Base-by-base conservation (phyloP, 306 rosid species). In the Coriaria nepalensis region DNA sequence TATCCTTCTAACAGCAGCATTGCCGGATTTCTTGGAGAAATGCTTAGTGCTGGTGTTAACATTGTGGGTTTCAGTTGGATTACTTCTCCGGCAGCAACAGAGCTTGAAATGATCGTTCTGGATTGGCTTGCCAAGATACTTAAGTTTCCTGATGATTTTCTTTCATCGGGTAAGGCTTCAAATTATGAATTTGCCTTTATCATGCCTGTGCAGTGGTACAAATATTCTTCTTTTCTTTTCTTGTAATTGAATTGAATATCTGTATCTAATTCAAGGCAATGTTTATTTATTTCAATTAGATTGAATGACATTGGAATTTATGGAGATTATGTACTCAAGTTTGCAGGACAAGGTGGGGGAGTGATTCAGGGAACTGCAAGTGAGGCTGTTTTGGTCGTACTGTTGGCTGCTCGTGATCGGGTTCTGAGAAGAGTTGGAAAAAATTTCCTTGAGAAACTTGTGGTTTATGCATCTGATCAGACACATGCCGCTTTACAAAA, bases 301-400 rank as follows among this genome's bases (percentile, higher is more conserved):
- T n/a, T n/a, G n/a, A n/a, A n/a, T n/a, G n/a, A n/a, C n/a, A n/a
- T 29, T 61, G 41, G 13, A 12, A 40, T 37, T 35, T 45, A 35
- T 40, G 51, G 61, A 47, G 48, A 63, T 52, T 41, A 50, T 34
- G 12, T 52, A 61, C 54, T 54, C 56, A 61, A 47, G 65, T 55
- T 9, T 88, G 65, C 73, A 88, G 95, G 93, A 45, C 54, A 70
- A 60, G 97, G 95, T 47, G 97, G 93, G 59, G 95, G 97, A 68
- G 95, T 88, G 29, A 88, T 88, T 50, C 97, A 84, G 66, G 97
- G 97, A 43, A 81, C 97, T 42, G 95, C 97, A 14, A 88, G 97
- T 75, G 97, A 88, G 68, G 95, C 97, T 59, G 71, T 72, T 50
- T 74, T 88, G n/a, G 95, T 88, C 66, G 97, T 84, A 44, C 49